Percentiles rank a stretch among this genome's conserved stretches.
Conservation (phyloP, 1,284 basidiomycete genomes). For the Jaminaea rosea region DNA sequence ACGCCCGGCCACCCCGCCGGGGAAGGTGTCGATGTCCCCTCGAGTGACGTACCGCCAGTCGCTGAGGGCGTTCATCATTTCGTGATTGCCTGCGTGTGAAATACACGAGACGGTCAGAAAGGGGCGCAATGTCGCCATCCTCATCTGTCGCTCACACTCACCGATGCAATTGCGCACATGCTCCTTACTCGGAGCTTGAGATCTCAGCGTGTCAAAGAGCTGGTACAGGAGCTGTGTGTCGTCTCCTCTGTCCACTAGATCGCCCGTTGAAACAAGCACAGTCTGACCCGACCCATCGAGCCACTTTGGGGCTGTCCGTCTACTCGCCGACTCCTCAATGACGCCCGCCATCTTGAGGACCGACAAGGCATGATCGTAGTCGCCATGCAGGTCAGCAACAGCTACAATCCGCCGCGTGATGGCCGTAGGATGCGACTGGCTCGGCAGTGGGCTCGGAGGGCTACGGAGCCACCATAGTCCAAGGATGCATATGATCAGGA, state of each 20-base stretch:
- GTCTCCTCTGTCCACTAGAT: constrained; percentile 44
- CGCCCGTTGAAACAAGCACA: constrained; percentile 41
- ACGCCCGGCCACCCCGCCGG: constrained; percentile 23
- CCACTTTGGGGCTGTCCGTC: too few relatives aligned
- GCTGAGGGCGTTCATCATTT: constrained; percentile 45
- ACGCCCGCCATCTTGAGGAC: too few relatives aligned
- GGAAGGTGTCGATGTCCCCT: constrained; percentile 47
- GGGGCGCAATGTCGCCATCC: constrained; percentile 13
- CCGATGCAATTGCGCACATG: constrained; percentile 27
- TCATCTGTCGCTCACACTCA: constrained; percentile 18
- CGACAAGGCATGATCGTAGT: too few relatives aligned
- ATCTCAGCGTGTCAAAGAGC: constrained; percentile 27
- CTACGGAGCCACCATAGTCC: too few relatives aligned
- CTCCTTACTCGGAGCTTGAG: constrained; percentile 12
- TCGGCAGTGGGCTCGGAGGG: too few relatives aligned
- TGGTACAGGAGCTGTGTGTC: constrained; percentile 41
- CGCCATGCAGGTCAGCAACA: too few relatives aligned
- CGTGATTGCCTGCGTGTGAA: constrained; percentile 9
- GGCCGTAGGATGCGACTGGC: too few relatives aligned
- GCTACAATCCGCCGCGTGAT: too few relatives aligned
- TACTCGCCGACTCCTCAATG: too few relatives aligned
- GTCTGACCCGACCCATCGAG: too few relatives aligned
- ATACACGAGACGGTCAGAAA: not conserved
- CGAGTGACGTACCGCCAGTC: constrained; percentile 50
- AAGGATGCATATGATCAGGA: too few relatives aligned